Percentiles rank a stretch among this genome's conserved stretches.
These are phyloP conservation scores for Talaromyces nanjingensis DNA, from an alignment of 495 filamentous ascomycete species.

Conservation along the genomic window DNA sequence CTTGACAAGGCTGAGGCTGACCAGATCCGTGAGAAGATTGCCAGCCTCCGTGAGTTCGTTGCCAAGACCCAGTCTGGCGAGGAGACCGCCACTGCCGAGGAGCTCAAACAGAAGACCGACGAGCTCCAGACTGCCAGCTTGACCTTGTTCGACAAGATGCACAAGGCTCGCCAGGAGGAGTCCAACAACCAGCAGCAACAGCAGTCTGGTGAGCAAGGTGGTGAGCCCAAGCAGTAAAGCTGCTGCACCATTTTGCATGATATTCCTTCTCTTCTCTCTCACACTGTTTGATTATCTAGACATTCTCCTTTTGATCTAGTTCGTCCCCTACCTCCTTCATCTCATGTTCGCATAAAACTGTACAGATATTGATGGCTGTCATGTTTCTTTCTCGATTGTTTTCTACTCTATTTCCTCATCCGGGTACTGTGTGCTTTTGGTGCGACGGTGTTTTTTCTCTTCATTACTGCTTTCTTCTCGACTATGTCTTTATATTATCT, in stretches of 20 bases:
- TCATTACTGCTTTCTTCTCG: slow-evolving; percentile 4
- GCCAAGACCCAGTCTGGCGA: slow-evolving; percentile 93
- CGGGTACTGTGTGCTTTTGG: not conserved
- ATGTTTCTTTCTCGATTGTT: slow-evolving; percentile 9
- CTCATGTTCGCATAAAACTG: slow-evolving; percentile 11
- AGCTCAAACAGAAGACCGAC: slow-evolving; percentile 96
- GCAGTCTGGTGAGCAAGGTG: slow-evolving; percentile 33
- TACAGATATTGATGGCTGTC: slow-evolving; percentile 9
- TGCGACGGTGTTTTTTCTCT: slow-evolving; percentile 10
- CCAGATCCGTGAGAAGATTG: slow-evolving; percentile 89
- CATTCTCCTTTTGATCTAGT: slow-evolving; percentile 12
- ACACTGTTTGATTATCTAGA: slow-evolving; percentile 13
- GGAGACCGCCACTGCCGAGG: slow-evolving; percentile 70
- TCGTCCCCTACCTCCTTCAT: slow-evolving; percentile 19
- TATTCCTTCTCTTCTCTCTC: slow-evolving; percentile 15
- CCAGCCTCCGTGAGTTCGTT: slow-evolving; percentile 79
- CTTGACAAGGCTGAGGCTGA: slow-evolving; percentile 96
- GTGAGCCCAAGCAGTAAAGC: slow-evolving; percentile 77
- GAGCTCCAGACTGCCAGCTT: slow-evolving; percentile 93
- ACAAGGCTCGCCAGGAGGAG: slow-evolving; percentile 83
- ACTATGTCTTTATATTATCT: slow-evolving; percentile 9
- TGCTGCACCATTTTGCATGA: slow-evolving; percentile 9
- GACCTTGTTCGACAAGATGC: slow-evolving; percentile 99
- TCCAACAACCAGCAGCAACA: slow-evolving; percentile 34
- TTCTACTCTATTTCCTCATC: slow-evolving; percentile 3